These are phyloP conservation scores for Erythrophleum fordii DNA, from an alignment of 306 rosid species.

Conservation along the genomic window DNA sequence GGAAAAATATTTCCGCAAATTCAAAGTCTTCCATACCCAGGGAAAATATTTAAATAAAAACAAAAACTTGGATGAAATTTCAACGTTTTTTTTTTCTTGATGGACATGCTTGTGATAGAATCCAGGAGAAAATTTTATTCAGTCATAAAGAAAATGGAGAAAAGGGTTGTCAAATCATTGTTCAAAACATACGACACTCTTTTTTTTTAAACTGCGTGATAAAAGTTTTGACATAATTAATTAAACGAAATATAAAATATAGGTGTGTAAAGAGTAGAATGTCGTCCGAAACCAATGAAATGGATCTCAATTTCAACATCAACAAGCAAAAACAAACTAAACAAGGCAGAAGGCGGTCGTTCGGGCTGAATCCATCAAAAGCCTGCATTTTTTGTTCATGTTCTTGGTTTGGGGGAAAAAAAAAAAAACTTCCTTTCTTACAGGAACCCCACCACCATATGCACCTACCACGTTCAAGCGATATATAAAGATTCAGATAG, in stretches of 20 bases:
- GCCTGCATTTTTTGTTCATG: conserved; percentile 16
- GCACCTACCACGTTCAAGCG: neutral
- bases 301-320: neutral
- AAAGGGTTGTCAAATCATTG: conserved; percentile 45
- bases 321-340: neutral
- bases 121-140: neutral
- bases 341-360: neutral
- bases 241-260: conserved; percentile 6
- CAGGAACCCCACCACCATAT: neutral
- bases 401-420: neutral
- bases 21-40: conserved; percentile 24
- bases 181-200: neutral
- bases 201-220: neutral
- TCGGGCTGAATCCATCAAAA: conserved; percentile 31
- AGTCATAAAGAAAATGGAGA: neutral
- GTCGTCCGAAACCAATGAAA: conserved; percentile 4
- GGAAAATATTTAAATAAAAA: neutral
- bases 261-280: neutral
- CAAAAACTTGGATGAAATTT: no score
- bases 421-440: neutral
- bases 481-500: neutral
- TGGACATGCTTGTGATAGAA: neutral
- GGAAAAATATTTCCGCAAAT: conserved; percentile 19
- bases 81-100: neutral
- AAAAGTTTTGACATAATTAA: neutral